Conservation (phyloP, 2,329 filamentous ascomycete species). For the Elsinoe fawcettii region DNA sequence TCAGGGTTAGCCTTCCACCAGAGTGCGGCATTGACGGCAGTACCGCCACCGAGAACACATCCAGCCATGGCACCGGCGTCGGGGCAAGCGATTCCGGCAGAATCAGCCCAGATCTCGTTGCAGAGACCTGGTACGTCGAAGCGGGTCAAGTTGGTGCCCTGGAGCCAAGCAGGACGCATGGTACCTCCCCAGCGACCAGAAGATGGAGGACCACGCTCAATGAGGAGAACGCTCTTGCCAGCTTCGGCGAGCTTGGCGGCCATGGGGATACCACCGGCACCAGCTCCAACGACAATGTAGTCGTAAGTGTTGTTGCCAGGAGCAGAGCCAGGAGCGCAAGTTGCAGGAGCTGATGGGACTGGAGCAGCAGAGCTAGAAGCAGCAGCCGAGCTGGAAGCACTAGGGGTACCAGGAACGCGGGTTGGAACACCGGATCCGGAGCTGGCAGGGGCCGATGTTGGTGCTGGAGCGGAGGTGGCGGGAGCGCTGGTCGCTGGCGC, state of each 20-base stretch:
- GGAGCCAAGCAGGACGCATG: constrained; percentile 54
- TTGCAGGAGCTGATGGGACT: constrained; percentile 21
- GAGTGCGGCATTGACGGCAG: constrained; percentile 59
- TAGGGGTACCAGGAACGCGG: constrained; percentile 16
- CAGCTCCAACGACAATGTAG: constrained; percentile 58
- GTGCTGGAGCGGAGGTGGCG: constrained; percentile 58
- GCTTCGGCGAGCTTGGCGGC: constrained; percentile 56
- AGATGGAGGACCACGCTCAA: constrained; percentile 45
- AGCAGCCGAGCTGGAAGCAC: constrained; percentile 25
- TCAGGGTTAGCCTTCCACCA: constrained; percentile 49
- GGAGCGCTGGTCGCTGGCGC: constrained; percentile 57
- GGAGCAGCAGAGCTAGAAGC: constrained; percentile 25
- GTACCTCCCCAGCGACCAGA: constrained; percentile 58
- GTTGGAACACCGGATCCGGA: neutral
- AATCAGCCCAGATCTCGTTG: constrained; percentile 58
- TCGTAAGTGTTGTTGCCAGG: constrained; percentile 45
- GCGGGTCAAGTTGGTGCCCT: constrained; percentile 55
- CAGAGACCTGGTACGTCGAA: constrained; percentile 66
- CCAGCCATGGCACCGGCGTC: constrained; percentile 68
- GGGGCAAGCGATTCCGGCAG: constrained; percentile 55
- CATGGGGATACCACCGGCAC: constrained; percentile 53
- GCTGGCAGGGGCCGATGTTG: constrained; percentile 49
- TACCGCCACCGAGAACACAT: constrained; percentile 61
- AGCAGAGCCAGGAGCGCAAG: constrained; percentile 24
- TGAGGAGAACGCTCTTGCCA: constrained; percentile 56